Evolutionary conservation across 495 filamentous ascomycete species (phyloP).

Genomic region (Sphaerosporella brunnea): DNA sequence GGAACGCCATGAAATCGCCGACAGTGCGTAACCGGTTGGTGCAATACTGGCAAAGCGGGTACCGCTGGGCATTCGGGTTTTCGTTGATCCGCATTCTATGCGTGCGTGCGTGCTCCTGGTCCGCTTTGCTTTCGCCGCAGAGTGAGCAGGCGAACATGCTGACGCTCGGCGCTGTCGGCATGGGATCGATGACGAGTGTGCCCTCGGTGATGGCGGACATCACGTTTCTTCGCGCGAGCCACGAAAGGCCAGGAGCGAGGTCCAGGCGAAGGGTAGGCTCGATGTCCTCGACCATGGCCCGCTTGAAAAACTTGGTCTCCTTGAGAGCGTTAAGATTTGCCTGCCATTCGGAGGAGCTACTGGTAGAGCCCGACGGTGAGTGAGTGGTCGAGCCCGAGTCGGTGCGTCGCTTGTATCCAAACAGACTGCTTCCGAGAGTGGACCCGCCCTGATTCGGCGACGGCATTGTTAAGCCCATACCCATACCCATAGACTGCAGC

Average conservation of each 20-base stretch:
- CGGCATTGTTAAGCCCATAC: conserved; percentile 14
- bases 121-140: conserved; percentile 66
- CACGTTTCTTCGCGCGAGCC: conserved; percentile 73
- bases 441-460: conserved; percentile 2
- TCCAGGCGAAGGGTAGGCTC: conserved; percentile 86
- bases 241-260: conserved; percentile 74
- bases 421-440: neutral
- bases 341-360: neutral
- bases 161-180: conserved; percentile 35
- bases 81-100: conserved; percentile 82
- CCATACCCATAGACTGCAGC: conserved; percentile 24
- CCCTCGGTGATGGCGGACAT: conserved; percentile 68
- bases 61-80: conserved; percentile 61
- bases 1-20: conserved; percentile 81
- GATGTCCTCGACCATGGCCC: conserved; percentile 70
- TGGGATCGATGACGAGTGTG: conserved; percentile 76
- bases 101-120: conserved; percentile 50
- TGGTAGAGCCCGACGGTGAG: conserved; percentile 15
- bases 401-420: conserved; percentile 1
- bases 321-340: conserved; percentile 37
- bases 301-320: conserved; percentile 87
- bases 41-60: conserved; percentile 82
- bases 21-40: conserved; percentile 64
- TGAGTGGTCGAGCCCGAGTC: conserved; percentile 16
- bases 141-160: conserved; percentile 61